These are phyloP conservation scores for Termitomyces sp. DNA, from an alignment of 768 basidiomycete species.

Conservation along the genomic window DNA sequence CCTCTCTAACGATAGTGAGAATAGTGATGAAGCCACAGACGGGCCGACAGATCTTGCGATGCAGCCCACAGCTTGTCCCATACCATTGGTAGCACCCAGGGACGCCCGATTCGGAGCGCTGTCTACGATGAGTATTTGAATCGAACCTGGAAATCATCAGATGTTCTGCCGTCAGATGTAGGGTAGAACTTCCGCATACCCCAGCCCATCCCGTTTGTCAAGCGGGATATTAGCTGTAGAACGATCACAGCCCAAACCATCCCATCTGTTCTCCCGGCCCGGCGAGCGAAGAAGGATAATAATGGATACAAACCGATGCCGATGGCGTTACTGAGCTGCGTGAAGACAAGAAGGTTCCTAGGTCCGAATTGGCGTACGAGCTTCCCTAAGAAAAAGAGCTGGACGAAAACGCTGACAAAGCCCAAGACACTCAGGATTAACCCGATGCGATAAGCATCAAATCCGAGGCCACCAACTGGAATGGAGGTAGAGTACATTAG, in stretches of 20 bases:
- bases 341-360: constrained; percentile 37
- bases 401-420: constrained; percentile 48
- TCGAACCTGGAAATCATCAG: constrained; percentile 36
- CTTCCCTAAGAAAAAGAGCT: constrained; percentile 43
- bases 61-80: constrained; percentile 52
- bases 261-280: constrained; percentile 30
- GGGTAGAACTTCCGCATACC: constrained; percentile 22
- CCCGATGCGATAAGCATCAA: constrained; percentile 51
- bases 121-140: constrained; percentile 44
- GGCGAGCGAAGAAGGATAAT: constrained; percentile 27
- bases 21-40: constrained; percentile 37
- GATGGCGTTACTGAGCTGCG: constrained; percentile 17
- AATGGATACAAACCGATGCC: constrained; percentile 28
- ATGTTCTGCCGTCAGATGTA: background rate
- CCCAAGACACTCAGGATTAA: constrained; percentile 48
- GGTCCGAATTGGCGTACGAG: constrained; percentile 46
- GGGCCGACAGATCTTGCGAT: constrained; percentile 41
- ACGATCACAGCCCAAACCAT: constrained; percentile 27
- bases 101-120: constrained; percentile 36
- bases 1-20: constrained; percentile 33
- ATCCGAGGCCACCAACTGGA: constrained; percentile 51
- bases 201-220: constrained; percentile 30
- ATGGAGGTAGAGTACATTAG: constrained; percentile 47
- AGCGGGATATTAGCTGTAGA: constrained; percentile 27
- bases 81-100: constrained; percentile 51